Base-by-base conservation (phyloP, 495 filamentous ascomycete species). In the Xylaria nigripes region DNA sequence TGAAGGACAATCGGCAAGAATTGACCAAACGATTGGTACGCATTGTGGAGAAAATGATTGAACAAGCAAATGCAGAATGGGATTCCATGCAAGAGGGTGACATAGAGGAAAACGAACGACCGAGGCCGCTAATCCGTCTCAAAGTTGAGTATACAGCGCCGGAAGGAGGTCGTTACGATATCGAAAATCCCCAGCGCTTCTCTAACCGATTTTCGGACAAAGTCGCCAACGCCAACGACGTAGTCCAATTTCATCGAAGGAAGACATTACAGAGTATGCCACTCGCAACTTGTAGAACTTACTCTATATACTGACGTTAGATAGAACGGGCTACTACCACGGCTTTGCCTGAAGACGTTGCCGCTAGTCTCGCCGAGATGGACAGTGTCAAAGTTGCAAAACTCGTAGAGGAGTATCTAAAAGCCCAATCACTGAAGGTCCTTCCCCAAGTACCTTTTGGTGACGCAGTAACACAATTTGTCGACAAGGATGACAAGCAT, bases 171-270 rank as follows among this genome's bases (percentile, higher is more conserved):
- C 80, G 81, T 41, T 99, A 86, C 60, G 89, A 96, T 53, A 86
- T 84, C 51, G 94, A 97, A 63, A 99, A 99, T 55, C 93, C 93
- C 15, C 93, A 97, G 62, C 82, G 93, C 4, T 97, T 97, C 60
- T 97, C 94, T 0, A 96, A 95, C 67, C 82, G 91, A 4, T 99
- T 99, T 59, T 78, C 85, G 1, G 85, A 83, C 6, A 89, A 85
- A 61, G 93, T 97, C 0, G 93, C 93, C 9, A 99, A 99, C 60
- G 81, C 86, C 1, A 93, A 87, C 59, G 93, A 99, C 58, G 90
- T 99, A 1, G 82, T 99, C 2, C 85, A 93, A 60, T 96, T 94
- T 59, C 82, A 96, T 67, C 81, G 89, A 10, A 96, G 93, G 71
- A 96, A 94, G 68, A 76, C 78, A 36, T 69, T 50, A 27, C 58